Percentiles rank a stretch among this genome's conserved stretches.
These are phyloP conservation scores for Aegilops umbellulata DNA, from an alignment of 176 grass and related monocot species.

Conservation along the genomic window DNA sequence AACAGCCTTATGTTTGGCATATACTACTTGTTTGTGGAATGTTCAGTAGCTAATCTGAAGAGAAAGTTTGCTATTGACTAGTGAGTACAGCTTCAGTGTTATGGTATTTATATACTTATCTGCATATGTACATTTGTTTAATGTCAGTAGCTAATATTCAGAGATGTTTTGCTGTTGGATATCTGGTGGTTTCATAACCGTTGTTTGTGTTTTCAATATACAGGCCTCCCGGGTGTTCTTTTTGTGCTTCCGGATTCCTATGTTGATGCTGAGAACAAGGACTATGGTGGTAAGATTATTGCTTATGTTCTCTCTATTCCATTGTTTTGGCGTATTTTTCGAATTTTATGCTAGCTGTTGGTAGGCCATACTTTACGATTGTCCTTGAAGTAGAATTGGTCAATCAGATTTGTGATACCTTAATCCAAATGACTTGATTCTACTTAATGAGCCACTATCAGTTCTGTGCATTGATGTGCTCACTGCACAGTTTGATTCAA, in stretches of 20 bases:
- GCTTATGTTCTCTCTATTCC: background rate
- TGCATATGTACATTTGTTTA: conserved; percentile 4
- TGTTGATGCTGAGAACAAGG: conserved; percentile 97
- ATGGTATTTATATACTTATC: background rate
- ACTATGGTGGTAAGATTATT: conserved; percentile 76
- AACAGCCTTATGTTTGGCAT: background rate
- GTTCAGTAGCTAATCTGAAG: background rate
- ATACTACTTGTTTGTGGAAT: background rate
- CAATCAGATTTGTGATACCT: background rate
- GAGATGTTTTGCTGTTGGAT: background rate
- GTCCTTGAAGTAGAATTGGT: background rate
- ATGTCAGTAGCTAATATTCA: background rate
- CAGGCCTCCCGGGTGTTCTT: conserved; percentile 82
- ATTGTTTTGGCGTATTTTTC: background rate
- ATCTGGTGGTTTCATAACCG: background rate
- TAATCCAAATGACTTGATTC: background rate
- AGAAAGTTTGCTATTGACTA: background rate
- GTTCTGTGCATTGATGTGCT: background rate
- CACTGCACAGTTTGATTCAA: background rate
- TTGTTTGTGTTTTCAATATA: conserved; percentile 15
- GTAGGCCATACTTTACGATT: background rate
- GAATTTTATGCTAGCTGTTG: background rate
- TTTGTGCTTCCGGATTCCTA: conserved; percentile 99
- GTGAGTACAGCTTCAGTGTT: background rate
- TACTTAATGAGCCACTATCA: background rate